These are phyloP conservation scores for Talaromyces proteolyticus DNA, from an alignment of 495 filamentous ascomycete genomes.

Conservation along the genomic window DNA sequence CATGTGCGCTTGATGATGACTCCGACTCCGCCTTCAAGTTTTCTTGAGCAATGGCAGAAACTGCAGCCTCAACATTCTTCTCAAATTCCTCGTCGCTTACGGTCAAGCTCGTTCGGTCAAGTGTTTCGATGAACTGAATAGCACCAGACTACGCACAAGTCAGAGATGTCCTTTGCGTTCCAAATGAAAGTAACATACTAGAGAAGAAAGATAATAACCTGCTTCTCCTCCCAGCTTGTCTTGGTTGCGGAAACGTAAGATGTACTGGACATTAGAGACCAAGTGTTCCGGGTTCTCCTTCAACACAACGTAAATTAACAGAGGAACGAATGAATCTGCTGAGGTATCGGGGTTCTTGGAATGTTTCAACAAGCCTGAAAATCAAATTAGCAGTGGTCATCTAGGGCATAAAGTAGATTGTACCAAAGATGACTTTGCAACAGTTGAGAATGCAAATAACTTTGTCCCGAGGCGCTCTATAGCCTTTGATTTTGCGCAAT, in stretches of 20 bases:
- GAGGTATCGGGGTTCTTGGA: slow-evolving; percentile 82
- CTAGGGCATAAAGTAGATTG: slow-evolving; percentile 8
- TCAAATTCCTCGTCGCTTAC: slow-evolving; percentile 96
- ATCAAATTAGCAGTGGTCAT: slow-evolving; percentile 4
- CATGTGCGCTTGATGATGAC: slow-evolving; percentile 12
- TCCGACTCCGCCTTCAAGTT: slow-evolving; percentile 49
- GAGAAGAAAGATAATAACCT: slow-evolving; percentile 95
- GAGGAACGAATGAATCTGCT: slow-evolving; percentile 91
- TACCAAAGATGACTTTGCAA: slow-evolving; percentile 99
- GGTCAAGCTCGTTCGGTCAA: slow-evolving; percentile 89
- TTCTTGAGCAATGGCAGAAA: slow-evolving; percentile 92
- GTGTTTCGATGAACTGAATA: slow-evolving; percentile 92
- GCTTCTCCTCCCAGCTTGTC: slow-evolving; percentile 96
- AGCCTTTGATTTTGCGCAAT: slow-evolving; percentile 89
- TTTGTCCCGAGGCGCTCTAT: slow-evolving; percentile 93
- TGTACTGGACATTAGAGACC: slow-evolving; percentile 97
- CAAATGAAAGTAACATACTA: slow-evolving; percentile 48
- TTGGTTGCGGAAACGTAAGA: slow-evolving; percentile 91
- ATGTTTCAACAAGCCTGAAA: slow-evolving; percentile 76
- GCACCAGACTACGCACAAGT: slow-evolving; percentile 67
- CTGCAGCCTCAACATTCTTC: slow-evolving; percentile 86
- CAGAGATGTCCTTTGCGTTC: background rate
- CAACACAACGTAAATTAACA: slow-evolving; percentile 93
- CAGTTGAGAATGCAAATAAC: slow-evolving; percentile 98
- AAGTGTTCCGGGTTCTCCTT: slow-evolving; percentile 92